A percentile compares a stretch with the other conserved stretches of the same genome.
phyloP scores from a whole-genome alignment of 140 eudicot species.

The Artemisia princeps region DNA sequence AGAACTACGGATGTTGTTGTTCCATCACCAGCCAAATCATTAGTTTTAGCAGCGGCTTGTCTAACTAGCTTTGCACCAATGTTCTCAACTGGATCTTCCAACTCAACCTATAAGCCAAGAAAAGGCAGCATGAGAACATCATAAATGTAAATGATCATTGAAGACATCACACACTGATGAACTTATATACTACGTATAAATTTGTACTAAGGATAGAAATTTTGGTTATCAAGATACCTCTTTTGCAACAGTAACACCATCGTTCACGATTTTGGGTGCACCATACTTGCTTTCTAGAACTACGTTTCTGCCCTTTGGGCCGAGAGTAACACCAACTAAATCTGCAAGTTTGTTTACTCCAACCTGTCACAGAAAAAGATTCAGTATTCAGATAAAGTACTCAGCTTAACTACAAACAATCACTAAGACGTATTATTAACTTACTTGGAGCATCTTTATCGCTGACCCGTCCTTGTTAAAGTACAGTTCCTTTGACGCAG shows the following conservation, averaged over 20 bases:
- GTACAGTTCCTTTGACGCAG: conserved; percentile 69
- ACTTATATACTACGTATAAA: neutral
- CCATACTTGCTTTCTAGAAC: conserved; percentile 86
- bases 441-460: conserved; percentile 67
- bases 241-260: conserved; percentile 82
- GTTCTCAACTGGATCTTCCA: conserved; percentile 56
- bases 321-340: conserved; percentile 86
- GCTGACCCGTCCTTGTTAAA: conserved; percentile 89
- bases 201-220: neutral
- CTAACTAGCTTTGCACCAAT: conserved; percentile 87
- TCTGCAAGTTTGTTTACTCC: conserved; percentile 92
- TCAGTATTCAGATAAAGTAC: neutral
- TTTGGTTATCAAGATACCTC: conserved; percentile 41
- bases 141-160: neutral
- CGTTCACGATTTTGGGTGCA: conserved; percentile 79
- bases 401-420: neutral
- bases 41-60: conserved; percentile 94
- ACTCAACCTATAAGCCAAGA: conserved; percentile 16
- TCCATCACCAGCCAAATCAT: conserved; percentile 95
- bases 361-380: conserved; percentile 32
- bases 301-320: conserved; percentile 85
- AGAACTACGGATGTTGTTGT: conserved; percentile 94
- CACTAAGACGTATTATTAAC: neutral
- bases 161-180: neutral
- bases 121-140: neutral